phyloP scores from a whole-genome alignment of 345 rosid genomes.

The Pistacia vera region DNA sequence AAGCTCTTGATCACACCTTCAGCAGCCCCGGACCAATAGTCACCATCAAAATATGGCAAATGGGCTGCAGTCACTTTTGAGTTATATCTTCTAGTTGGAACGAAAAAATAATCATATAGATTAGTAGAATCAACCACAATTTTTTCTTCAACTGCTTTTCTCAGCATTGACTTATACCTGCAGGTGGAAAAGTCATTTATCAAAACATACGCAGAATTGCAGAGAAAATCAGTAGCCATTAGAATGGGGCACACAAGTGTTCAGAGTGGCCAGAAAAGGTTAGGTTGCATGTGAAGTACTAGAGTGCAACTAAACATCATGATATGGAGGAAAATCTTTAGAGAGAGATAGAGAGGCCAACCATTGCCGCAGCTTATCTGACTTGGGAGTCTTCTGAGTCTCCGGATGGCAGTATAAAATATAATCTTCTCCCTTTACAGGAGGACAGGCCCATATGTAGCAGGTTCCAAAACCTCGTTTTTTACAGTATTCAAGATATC shows the following conservation, averaged over 20 bases:
- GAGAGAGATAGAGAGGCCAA: conserved; percentile 32
- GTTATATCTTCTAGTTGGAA: conserved; percentile 77
- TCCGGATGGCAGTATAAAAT: conserved; percentile 98
- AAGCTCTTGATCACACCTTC: conserved; percentile 86
- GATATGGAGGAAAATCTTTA: not conserved
- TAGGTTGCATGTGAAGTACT: conserved; percentile 23
- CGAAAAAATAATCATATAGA: conserved; percentile 89
- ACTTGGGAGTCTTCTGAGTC: conserved; percentile 98
- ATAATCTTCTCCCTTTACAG: conserved; percentile 98
- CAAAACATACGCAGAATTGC: conserved; percentile 5
- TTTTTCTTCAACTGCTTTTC: conserved; percentile 84
- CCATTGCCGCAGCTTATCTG: conserved; percentile 98
- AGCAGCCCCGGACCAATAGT: conserved; percentile 99
- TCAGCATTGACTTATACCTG: conserved; percentile 92
- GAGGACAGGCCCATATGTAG: conserved; percentile 99
- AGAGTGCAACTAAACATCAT: not conserved
- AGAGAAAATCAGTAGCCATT: not conserved
- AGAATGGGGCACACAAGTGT: not conserved
- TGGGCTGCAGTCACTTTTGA: conserved; percentile 97
- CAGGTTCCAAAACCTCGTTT: conserved; percentile 96
- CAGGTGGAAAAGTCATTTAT: conserved; percentile 17
- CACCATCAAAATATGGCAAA: conserved; percentile 99
- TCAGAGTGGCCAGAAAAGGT: not conserved
- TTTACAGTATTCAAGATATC: conserved; percentile 98
- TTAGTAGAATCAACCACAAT: conserved; percentile 82